Conservation (phyloP, 306 rosid species). For the Gleditsia sinensis region DNA sequence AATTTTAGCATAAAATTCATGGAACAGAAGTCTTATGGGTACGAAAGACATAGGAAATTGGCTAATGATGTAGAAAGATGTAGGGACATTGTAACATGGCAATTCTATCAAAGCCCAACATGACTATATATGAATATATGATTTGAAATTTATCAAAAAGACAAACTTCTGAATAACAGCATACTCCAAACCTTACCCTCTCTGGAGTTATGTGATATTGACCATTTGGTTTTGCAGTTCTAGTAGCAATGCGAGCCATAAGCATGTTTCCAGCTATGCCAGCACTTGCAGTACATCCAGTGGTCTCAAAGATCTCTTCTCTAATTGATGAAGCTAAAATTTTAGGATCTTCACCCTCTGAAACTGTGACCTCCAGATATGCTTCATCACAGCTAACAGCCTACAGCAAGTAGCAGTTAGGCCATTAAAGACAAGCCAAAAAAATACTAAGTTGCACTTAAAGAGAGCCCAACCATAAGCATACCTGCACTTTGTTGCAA, state of each 20-base stretch:
- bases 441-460: conserved; percentile 21
- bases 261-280: conserved; percentile 91
- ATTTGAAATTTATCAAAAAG: conserved; percentile 16
- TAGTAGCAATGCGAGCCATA: conserved; percentile 94
- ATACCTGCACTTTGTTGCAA: conserved; percentile 89
- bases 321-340: conserved; percentile 71
- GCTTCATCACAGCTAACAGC: conserved; percentile 99
- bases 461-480: conserved; percentile 33
- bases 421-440: conserved; percentile 22
- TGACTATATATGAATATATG: background rate
- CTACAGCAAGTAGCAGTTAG: conserved; percentile 46
- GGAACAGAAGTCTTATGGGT: background rate
- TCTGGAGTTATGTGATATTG: conserved; percentile 77
- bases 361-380: conserved; percentile 70
- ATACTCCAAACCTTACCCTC: conserved; percentile 48
- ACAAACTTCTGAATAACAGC: conserved; percentile 23
- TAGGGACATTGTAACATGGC: background rate
- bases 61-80: background rate
- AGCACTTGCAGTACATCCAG: conserved; percentile 92
- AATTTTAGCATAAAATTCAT: conserved; percentile 25
- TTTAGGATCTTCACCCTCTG: conserved; percentile 63
- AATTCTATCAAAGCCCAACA: conserved; percentile 19
- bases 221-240: conserved; percentile 94
- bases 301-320: conserved; percentile 71
- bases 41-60: background rate